Conservation (phyloP, 148 eudicot species). For the Oxyria digyna region DNA sequence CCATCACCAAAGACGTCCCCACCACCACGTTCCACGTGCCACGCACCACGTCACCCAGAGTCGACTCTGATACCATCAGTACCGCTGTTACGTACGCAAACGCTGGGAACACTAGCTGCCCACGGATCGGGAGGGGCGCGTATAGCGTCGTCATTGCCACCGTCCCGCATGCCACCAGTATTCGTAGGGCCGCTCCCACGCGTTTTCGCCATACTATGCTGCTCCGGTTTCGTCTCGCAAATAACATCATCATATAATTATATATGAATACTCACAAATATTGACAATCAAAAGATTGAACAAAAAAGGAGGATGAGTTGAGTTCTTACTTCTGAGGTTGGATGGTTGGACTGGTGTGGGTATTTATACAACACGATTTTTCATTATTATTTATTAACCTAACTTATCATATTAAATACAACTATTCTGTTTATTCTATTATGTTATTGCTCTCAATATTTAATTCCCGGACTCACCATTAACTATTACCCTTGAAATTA, state of each 20-base stretch:
- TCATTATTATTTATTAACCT: background rate
- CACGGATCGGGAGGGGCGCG: conserved; percentile 21
- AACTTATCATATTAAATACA: background rate
- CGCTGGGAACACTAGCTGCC: conserved; percentile 24
- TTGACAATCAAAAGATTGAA: too few species aligned
- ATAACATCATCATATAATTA: background rate
- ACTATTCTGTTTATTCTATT: too few species aligned
- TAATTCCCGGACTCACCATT: too few species aligned
- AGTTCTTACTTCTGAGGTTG: too few species aligned
- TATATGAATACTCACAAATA: background rate
- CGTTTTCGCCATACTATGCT: conserved; percentile 19
- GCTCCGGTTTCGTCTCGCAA: background rate
- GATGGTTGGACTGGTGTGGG: conserved; percentile 2
- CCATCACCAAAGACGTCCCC: conserved; percentile 36
- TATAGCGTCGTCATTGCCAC: conserved; percentile 30
- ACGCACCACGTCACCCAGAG: conserved; percentile 24
- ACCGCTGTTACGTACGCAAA: conserved; percentile 39
- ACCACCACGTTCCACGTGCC: conserved; percentile 35
- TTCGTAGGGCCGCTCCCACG: conserved; percentile 26
- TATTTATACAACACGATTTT: conserved; percentile 18
- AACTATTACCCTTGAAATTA: too few species aligned
- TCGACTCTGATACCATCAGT: conserved; percentile 30
- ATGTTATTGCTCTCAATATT: background rate
- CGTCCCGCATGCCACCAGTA: conserved; percentile 29
- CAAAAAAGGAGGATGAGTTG: too few species aligned